phyloP scores from a whole-genome alignment of 2,329 filamentous ascomycete genomes.

The Clonostachys solani region DNA sequence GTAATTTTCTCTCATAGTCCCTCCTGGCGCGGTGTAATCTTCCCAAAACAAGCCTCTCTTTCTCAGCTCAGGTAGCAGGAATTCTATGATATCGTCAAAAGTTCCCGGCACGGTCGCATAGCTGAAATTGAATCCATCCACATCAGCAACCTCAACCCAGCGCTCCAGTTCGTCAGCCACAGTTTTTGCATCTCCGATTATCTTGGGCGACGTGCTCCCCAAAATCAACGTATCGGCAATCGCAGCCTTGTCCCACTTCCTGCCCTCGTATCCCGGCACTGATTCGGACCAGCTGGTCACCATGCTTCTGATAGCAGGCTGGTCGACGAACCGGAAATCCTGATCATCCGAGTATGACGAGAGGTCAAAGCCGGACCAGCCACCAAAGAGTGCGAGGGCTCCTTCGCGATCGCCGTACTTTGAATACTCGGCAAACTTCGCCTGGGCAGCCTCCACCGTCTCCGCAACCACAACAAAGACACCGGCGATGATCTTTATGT shows the following conservation, averaged over 20 bases:
- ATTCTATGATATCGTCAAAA: constrained; percentile 14
- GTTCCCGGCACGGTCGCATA: constrained; percentile 4
- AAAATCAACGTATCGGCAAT: constrained; percentile 50
- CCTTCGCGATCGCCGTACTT: constrained; percentile 38
- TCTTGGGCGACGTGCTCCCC: constrained; percentile 24
- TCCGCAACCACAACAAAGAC: constrained; percentile 35
- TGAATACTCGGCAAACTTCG: constrained; percentile 32
- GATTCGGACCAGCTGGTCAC: constrained; percentile 6
- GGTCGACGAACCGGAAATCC: constrained; percentile 34
- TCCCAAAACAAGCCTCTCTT: constrained; percentile 1
- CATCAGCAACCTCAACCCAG: constrained; percentile 44
- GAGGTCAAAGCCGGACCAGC: constrained; percentile 39
- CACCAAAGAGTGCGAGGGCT: constrained; percentile 36
- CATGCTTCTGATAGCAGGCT: constrained; percentile 27
- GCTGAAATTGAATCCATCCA: constrained; percentile 48
- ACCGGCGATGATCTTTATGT: constrained; percentile 37
- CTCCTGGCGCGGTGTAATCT: constrained; percentile 9
- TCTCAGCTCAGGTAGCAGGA: constrained; percentile 6
- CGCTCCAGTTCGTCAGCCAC: constrained; percentile 9
- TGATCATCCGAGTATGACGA: constrained; percentile 33
- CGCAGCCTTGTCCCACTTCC: constrained; percentile 53
- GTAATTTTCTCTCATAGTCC: background rate
- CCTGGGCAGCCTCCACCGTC: constrained; percentile 35
- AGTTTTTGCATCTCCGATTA: constrained; percentile 7
- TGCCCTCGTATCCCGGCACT: constrained; percentile 3